Base-by-base conservation (phyloP, 768 basidiomycete species). In the Mycena rosella region DNA sequence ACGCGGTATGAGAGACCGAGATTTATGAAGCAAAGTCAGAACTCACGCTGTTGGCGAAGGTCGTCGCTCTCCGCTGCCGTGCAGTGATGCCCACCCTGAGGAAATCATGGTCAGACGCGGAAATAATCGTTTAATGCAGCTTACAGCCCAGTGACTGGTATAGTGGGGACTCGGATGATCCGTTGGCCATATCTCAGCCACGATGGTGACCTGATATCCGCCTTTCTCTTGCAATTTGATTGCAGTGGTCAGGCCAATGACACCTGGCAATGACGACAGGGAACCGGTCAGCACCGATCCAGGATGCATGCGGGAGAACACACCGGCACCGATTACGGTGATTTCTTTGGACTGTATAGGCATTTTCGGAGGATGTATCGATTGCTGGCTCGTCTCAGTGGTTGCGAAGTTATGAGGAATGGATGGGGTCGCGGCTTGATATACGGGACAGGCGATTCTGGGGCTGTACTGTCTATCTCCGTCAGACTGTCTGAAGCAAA, bases 61-160 rank as follows among this genome's bases (percentile, higher is more conserved):
- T 68, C 65, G 15, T 67, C 54, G 13, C 38, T 58, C 22, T 61
- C 60, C 6, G 66, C 66, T n/a, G 66, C 66, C 4, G 66, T 67
- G 40, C 88, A 84, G 78, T 89, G 87, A 60, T 89, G 88, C 2
- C 87, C 88, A n/a, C 88, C 88, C 88, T 89, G 38, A 27, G 20
- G 13, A 60, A 20, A 47, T n/a, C 36, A 36, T 2, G 22, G 32
- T 48, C 32, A 34, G 2, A 17, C 26, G n/a, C 20, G 11, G 42
- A 24, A 36, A 8, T 15, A 40, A 8, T 22, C 22, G 20, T n/a
- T 6, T 22, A 24, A 2, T 47, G 17, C 15, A 40, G 14, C 85
- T 64, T 63, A 86, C 87, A 3, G 88, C 88, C 88, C 88, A 89
- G 18, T 82, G 82, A 63, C 85, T 87, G 13, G 88, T 87, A 70